Base-by-base conservation (phyloP, 257 asterid genomes). In the Solanum boliviense region DNA sequence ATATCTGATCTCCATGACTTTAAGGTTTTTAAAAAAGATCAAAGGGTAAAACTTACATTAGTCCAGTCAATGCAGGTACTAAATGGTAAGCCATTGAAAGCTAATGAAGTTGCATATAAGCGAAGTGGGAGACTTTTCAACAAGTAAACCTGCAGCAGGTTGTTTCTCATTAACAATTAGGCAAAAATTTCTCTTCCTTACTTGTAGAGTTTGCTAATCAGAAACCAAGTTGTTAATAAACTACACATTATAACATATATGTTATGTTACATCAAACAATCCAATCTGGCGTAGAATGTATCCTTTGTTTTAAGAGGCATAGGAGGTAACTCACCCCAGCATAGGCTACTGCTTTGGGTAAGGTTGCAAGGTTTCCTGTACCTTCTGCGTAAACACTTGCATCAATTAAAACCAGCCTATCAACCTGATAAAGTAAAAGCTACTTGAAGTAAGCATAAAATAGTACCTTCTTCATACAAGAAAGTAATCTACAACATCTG, bases 361-460 rank as follows among this genome's bases (percentile, higher is more conserved):
- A 88, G 39, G 88, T 94, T 67, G 98, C 95, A 41, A 95, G 97
- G 90, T 94, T 90, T 68, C 98, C 99, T 7, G 97, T 95, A 87
- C 99, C 99, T 92, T 97, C 98, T 8, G 98, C 95, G 86, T 95
- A 97, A 85, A 95, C 98, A 91, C 99, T 97, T 89, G 98, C 99
- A 92, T 93, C 98, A 74, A 97, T 93, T 90, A 95, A 92, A 91
- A 97, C 87, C 94, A 97, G 95, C 90, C 93, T 95, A 87, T 95
- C 93, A 16, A 97, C 99, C 99, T 95, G 92, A 91, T 78, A 68
- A 86, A 87, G 87, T 35, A 12, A 75, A 75, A 85, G 82, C 84
- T 72, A 35, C 87, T 34, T 25, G 21, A 84, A 7, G 44, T 60
- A 27, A 71, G 73, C 58, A 13, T 48, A 87, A 48, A 12, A 68